A percentile compares a stretch with the other conserved stretches of the same genome.
phyloP scores from a whole-genome alignment of 2,329 filamentous ascomycete genomes.

The Fusarium chlamydosporum region DNA sequence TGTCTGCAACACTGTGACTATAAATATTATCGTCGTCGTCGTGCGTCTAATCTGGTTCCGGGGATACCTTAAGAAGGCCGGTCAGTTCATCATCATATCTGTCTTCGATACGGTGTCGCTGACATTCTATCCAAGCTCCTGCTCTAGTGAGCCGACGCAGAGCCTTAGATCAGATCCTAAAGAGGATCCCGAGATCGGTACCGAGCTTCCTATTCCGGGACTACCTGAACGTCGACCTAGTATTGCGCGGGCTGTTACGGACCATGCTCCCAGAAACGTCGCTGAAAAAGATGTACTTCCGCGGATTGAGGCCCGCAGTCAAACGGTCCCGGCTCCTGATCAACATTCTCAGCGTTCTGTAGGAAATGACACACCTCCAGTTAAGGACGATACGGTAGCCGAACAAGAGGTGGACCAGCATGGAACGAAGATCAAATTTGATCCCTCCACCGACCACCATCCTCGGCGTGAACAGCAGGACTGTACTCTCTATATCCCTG shows the following conservation, averaged over 20 bases:
- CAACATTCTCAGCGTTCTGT: background rate
- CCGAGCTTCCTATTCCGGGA: conserved; percentile 9
- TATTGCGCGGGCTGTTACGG: conserved; percentile 25
- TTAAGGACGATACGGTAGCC: conserved; percentile 14
- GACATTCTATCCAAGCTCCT: conserved; percentile 30
- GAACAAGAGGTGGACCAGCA: conserved; percentile 3
- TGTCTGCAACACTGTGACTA: conserved; percentile 63
- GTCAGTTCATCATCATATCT: conserved; percentile 39
- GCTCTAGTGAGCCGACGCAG: conserved; percentile 28
- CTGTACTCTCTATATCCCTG: conserved; percentile 52
- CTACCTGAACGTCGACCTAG: conserved; percentile 8
- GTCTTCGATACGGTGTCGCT: conserved; percentile 1
- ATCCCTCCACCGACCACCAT: conserved; percentile 48
- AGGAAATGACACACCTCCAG: background rate
- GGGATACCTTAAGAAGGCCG: conserved; percentile 59
- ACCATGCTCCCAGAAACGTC: conserved; percentile 8
- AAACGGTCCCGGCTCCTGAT: conserved; percentile 27
- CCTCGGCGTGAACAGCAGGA: conserved; percentile 49
- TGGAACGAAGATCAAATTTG: conserved; percentile 50
- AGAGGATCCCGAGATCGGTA: conserved; percentile 27
- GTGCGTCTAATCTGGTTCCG: conserved; percentile 65
- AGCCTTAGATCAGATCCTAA: conserved; percentile 14
- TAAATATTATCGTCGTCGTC: conserved; percentile 65
- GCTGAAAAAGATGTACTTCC: conserved; percentile 20
- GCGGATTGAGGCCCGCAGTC: conserved; percentile 31